A percentile compares a stretch with the other conserved stretches of the same genome.
phyloP scores from a whole-genome alignment of 805 yeast genomes.

The Tetrapisispora taiwanensis region DNA sequence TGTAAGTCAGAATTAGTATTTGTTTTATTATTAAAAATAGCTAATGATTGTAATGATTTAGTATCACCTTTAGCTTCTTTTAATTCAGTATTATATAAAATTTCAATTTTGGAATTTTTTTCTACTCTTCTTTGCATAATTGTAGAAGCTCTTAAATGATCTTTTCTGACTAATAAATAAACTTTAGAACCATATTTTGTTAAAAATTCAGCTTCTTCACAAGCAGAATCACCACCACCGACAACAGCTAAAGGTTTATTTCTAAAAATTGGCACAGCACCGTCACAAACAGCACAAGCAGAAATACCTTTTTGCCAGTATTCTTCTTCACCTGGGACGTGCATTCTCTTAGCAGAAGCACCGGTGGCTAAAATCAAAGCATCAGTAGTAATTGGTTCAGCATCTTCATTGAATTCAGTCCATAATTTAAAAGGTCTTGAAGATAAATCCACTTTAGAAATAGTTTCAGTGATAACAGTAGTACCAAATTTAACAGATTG shows the following conservation, averaged over 20 bases:
- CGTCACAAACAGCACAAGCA: constrained; percentile 99
- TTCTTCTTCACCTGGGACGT: constrained; percentile 89
- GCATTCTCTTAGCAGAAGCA: constrained; percentile 92
- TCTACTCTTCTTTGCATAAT: constrained; percentile 93
- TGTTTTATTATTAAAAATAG: constrained; percentile 62
- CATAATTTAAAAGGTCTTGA: constrained; percentile 88
- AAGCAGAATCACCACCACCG: constrained; percentile 99
- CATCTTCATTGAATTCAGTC: constrained; percentile 92
- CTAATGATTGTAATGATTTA: constrained; percentile 57
- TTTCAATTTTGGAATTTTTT: constrained; percentile 79
- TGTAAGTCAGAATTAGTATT: constrained; percentile 56
- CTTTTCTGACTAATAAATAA: constrained; percentile 86
- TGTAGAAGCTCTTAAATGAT: constrained; percentile 83
- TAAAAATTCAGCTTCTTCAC: constrained; percentile 94
- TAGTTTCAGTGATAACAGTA: constrained; percentile 87
- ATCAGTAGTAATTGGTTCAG: constrained; percentile 83
- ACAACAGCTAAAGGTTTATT: constrained; percentile 94
- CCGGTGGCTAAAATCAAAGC: constrained; percentile 93
- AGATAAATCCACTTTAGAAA: constrained; percentile 82
- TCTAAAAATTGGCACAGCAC: constrained; percentile 97
- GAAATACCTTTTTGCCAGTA: constrained; percentile 99
- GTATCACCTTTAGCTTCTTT: constrained; percentile 92
- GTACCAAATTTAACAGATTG: constrained; percentile 88
- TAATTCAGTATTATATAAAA: constrained; percentile 77
- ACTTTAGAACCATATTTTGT: constrained; percentile 98